Conservation (phyloP, 2,329 filamentous ascomycete genomes). For the Zarea fungicola region DNA sequence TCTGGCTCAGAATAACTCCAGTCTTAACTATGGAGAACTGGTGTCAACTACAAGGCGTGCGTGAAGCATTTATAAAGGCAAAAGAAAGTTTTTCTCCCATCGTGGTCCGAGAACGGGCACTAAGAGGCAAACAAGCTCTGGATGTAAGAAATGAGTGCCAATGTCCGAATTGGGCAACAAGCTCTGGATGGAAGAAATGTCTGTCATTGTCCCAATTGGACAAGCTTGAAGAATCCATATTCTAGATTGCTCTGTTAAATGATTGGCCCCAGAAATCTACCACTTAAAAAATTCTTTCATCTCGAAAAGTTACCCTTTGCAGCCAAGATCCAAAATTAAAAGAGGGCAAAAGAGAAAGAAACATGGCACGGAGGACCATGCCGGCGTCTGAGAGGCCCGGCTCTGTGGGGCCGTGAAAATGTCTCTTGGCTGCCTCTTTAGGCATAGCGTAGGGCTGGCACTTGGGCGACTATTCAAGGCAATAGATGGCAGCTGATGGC, state of each 20-base stretch:
- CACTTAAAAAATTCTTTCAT: background rate
- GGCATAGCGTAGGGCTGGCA: background rate
- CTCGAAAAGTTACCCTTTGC: conserved; percentile 9
- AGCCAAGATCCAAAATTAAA: conserved; percentile 6
- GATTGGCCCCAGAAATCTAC: too few relatives aligned
- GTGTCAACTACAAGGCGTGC: too few relatives aligned
- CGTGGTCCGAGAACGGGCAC: too few relatives aligned
- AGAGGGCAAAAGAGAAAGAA: background rate
- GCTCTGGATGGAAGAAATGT: background rate
- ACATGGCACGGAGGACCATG: too few relatives aligned
- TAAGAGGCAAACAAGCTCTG: background rate
- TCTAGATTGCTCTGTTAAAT: too few relatives aligned
- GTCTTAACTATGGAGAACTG: too few relatives aligned
- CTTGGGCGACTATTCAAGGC: background rate
- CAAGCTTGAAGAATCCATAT: background rate
- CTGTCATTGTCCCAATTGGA: background rate
- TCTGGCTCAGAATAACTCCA: too few relatives aligned
- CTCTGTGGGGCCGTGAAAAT: background rate
- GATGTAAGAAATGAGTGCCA: conserved; percentile 7
- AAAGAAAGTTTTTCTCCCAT: background rate
- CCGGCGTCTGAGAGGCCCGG: background rate
- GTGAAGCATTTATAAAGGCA: too few relatives aligned
- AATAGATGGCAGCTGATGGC: too few relatives aligned
- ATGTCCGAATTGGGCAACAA: conserved; percentile 3
- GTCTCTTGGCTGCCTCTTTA: conserved; percentile 12